phyloP scores from a whole-genome alignment of 2,329 filamentous ascomycete species.

The Rutstroemia sp. region DNA sequence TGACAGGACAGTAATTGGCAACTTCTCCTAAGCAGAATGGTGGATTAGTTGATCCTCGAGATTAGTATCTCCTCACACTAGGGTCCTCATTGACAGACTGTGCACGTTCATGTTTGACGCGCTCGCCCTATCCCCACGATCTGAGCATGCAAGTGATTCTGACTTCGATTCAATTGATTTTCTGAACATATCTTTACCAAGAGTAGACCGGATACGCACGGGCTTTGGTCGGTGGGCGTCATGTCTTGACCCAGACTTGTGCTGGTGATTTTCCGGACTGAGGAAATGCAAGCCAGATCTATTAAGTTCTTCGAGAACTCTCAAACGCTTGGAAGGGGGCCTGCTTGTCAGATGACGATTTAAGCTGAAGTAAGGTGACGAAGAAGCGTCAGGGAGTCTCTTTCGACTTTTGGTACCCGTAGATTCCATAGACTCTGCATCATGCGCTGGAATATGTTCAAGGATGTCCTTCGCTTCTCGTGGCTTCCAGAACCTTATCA shows the following conservation, averaged over 20 bases:
- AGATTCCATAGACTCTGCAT: neutral
- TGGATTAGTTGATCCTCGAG: neutral
- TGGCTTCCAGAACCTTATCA: conserved; percentile 23
- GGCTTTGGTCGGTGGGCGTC: neutral
- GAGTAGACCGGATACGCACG: conserved; percentile 4
- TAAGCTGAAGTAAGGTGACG: conserved; percentile 25
- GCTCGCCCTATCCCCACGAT: neutral
- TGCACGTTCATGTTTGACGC: neutral
- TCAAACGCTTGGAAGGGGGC: conserved; percentile 14
- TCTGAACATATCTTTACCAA: conserved; percentile 18
- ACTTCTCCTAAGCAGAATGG: neutral
- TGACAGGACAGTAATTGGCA: conserved; percentile 8
- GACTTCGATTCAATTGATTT: neutral
- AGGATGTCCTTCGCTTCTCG: conserved; percentile 17
- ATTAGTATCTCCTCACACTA: neutral
- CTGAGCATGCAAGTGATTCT: neutral
- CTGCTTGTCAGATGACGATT: conserved; percentile 19
- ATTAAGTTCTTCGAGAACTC: conserved; percentile 19
- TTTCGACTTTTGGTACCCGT: conserved; percentile 7
- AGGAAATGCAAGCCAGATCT: conserved; percentile 12
- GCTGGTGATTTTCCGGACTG: neutral
- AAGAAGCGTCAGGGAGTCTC: conserved; percentile 21
- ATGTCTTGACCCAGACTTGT: neutral
- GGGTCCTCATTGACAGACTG: neutral
- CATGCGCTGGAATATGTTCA: conserved; percentile 17